Conservation (phyloP, 345 rosid genomes). For the Reutealis trisperma region DNA sequence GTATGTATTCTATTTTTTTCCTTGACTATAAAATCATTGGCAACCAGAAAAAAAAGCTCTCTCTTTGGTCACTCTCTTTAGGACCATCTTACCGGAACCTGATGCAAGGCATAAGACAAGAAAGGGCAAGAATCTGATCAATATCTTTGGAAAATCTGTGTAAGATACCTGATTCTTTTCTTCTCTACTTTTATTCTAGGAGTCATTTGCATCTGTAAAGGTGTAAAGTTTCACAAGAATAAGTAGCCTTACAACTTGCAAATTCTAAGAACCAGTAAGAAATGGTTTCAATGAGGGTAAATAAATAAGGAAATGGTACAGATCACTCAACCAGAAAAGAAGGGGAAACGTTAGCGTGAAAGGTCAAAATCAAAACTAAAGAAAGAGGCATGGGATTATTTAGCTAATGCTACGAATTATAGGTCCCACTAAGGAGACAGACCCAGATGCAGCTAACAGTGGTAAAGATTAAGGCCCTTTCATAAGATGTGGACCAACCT, state of each 20-base stretch:
- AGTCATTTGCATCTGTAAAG: slow-evolving; percentile 13
- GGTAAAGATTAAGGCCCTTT: background rate
- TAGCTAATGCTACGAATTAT: background rate
- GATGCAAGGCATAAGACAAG: background rate
- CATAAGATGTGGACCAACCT: background rate
- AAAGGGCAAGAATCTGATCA: background rate
- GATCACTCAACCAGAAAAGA: background rate
- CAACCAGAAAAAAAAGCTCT: background rate
- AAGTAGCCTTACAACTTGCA: slow-evolving; percentile 3
- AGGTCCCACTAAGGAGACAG: background rate
- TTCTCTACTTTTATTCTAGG: background rate
- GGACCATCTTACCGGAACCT: background rate
- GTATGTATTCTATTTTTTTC: background rate
- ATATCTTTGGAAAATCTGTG: background rate
- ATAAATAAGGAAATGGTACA: background rate
- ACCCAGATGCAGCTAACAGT: background rate
- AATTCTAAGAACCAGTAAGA: background rate
- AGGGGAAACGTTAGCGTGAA: background rate
- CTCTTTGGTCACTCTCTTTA: background rate
- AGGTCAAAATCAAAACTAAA: slow-evolving; percentile 6
- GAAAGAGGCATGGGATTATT: background rate
- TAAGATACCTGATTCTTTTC: background rate
- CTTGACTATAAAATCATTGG: background rate
- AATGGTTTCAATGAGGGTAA: background rate
- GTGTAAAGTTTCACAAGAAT: background rate